phyloP scores from a whole-genome alignment of 768 basidiomycete genomes.

The Lactarius vividus region DNA sequence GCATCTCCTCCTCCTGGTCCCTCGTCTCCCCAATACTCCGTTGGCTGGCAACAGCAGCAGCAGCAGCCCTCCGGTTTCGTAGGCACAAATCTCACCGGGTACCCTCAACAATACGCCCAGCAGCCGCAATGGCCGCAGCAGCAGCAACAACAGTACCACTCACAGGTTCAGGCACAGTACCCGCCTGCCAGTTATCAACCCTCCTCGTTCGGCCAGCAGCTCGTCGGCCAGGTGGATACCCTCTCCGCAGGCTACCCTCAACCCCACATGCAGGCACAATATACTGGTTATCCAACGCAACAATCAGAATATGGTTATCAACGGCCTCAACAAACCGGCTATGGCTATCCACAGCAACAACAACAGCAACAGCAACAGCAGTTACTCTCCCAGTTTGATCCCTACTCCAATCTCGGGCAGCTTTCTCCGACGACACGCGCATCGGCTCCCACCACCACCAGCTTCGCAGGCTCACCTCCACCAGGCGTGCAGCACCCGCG shows the following conservation, averaged over 20 bases:
- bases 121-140: conserved; percentile 20
- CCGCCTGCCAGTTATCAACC: conserved; percentile 20
- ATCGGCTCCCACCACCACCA: not conserved
- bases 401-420: conserved; percentile 19
- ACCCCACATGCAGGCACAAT: conserved; percentile 33
- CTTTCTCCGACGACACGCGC: not conserved
- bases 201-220: conserved; percentile 19
- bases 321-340: conserved; percentile 27
- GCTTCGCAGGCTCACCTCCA: conserved; percentile 15
- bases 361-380: conserved; percentile 19
- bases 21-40: conserved; percentile 34
- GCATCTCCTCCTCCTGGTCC: conserved; percentile 22
- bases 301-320: conserved; percentile 23
- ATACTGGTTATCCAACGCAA: conserved; percentile 30
- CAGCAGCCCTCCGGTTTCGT: conserved; percentile 19
- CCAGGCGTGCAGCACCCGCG: conserved; percentile 59
- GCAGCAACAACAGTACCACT: conserved; percentile 19
- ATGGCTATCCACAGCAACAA: conserved; percentile 27
- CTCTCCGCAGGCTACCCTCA: conserved; percentile 27
- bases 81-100: conserved; percentile 27
- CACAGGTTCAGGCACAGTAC: conserved; percentile 24
- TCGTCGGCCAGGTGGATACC: conserved; percentile 26
- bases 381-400: conserved; percentile 27
- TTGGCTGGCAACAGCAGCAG: conserved; percentile 41
- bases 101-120: conserved; percentile 25